Evolutionary conservation across 2,329 filamentous ascomycete genomes (phyloP).

Genomic region (Apiospora marii): DNA sequence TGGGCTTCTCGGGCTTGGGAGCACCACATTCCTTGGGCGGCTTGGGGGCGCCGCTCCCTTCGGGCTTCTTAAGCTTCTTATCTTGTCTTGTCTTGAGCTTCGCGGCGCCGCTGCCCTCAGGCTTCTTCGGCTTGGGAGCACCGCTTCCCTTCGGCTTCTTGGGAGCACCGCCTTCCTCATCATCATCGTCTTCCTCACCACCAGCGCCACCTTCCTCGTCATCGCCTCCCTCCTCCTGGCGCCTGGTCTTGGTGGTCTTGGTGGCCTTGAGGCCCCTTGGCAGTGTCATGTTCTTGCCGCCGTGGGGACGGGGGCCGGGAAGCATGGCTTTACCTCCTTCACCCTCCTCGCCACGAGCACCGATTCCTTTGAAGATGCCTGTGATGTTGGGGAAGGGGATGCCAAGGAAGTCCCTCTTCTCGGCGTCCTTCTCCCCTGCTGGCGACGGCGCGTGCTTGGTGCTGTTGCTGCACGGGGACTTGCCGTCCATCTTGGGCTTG

Average conservation of each 20-base stretch:
- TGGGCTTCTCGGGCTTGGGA: not conserved
- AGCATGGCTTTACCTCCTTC: not conserved
- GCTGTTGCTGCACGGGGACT: not conserved
- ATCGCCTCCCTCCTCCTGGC: not conserved
- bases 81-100: not conserved
- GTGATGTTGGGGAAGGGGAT: constrained; percentile 9
- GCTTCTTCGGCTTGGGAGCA: not conserved
- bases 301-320: not conserved
- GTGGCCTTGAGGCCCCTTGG: not conserved
- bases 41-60: not conserved
- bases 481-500: not conserved
- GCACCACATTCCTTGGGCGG: not conserved
- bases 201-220: not conserved
- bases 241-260: not conserved
- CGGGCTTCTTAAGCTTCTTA: too few species aligned
- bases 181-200: not conserved
- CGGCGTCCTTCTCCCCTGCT: not conserved
- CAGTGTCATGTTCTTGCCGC: not conserved
- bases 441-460: not conserved
- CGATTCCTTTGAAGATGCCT: not conserved
- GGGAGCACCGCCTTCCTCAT: too few species aligned
- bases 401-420: not conserved
- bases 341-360: not conserved
- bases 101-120: not conserved
- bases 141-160: not conserved